A percentile compares a stretch with the other conserved stretches of the same genome.
These are phyloP conservation scores for Borovskyia barvae DNA, from an alignment of 208 protist genomes.

Conservation along the genomic window DNA sequence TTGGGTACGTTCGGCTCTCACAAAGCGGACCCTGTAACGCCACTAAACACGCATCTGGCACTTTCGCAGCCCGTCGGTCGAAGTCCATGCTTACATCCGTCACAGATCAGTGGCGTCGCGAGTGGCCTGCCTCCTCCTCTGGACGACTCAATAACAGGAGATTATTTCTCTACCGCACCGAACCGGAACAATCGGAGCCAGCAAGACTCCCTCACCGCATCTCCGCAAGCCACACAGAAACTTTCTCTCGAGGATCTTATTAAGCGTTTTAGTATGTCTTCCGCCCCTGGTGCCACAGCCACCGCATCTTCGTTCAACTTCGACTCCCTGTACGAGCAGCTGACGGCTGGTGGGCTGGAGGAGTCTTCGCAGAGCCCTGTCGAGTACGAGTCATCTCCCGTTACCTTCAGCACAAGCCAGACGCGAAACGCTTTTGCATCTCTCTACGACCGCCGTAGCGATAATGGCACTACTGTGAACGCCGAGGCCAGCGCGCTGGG, in stretches of 20 bases:
- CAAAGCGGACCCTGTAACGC: slow-evolving; percentile 17
- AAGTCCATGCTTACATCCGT: slow-evolving; percentile 15
- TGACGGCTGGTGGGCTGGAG: slow-evolving; percentile 26
- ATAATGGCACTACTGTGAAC: neutral
- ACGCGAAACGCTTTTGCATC: neutral
- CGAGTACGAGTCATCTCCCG: slow-evolving; percentile 11
- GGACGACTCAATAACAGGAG: slow-evolving; percentile 19
- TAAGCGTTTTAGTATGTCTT: slow-evolving; percentile 33
- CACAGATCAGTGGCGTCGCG: neutral
- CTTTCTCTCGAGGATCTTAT: slow-evolving; percentile 50
- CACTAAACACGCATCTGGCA: slow-evolving; percentile 25
- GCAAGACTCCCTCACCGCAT: slow-evolving; percentile 36
- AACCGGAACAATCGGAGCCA: slow-evolving; percentile 16
- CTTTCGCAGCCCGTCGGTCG: slow-evolving; percentile 21
- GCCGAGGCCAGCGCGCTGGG: slow-evolving; percentile 16
- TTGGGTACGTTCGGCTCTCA: neutral
- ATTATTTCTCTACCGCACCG: slow-evolving; percentile 22
- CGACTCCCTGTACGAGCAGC: slow-evolving; percentile 52
- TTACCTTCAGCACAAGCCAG: neutral
- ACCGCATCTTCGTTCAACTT: slow-evolving; percentile 29
- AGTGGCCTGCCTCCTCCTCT: neutral
- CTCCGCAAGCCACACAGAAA: slow-evolving; percentile 39
- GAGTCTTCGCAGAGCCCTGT: slow-evolving; percentile 16
- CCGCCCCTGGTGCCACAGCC: slow-evolving; percentile 2
- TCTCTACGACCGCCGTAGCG: slow-evolving; percentile 1